Evolutionary conservation across 2,329 filamentous ascomycete genomes (phyloP).

Genomic region (Sporothrix curviconia): DNA sequence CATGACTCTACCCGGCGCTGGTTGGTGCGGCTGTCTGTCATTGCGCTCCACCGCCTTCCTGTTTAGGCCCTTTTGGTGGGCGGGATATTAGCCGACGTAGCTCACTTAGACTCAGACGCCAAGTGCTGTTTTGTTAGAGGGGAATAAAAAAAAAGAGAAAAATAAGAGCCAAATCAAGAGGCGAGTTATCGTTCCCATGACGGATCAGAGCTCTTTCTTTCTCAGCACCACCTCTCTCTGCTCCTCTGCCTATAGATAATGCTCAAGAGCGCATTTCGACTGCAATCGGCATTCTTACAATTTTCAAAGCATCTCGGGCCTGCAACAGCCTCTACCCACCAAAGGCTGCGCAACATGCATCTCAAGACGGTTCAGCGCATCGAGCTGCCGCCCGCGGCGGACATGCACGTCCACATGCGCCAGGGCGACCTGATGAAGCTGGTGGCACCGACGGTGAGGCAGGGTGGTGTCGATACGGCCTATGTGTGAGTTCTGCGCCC

Average conservation of each 20-base stretch:
- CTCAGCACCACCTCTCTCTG: too few relatives aligned
- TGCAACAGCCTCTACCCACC: background rate
- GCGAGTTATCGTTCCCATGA: too few relatives aligned
- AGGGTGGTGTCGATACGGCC: constrained; percentile 24
- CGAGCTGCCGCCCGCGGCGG: constrained; percentile 57
- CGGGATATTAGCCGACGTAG: too few relatives aligned
- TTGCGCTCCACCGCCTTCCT: constrained; percentile 12
- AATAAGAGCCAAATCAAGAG: background rate
- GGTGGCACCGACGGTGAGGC: constrained; percentile 39
- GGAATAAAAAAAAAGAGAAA: background rate
- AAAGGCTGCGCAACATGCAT: constrained; percentile 25
- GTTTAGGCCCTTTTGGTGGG: background rate
- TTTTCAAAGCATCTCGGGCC: too few relatives aligned
- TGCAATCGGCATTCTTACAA: background rate
- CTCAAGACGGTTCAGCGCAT: constrained; percentile 25
- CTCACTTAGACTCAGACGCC: background rate
- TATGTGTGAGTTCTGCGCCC: constrained; percentile 19
- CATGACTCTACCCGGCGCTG: constrained; percentile 11
- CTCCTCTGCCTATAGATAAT: background rate
- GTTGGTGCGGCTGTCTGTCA: background rate
- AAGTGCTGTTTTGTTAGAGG: too few relatives aligned
- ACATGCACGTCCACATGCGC: constrained; percentile 66
- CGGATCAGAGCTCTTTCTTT: too few relatives aligned
- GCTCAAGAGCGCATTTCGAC: background rate
- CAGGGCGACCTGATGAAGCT: constrained; percentile 59